Evolutionary conservation across 1,284 basidiomycete species (phyloP), one percentile per base, ranked within the genome.

Genomic region (Mycena sp.): DNA sequence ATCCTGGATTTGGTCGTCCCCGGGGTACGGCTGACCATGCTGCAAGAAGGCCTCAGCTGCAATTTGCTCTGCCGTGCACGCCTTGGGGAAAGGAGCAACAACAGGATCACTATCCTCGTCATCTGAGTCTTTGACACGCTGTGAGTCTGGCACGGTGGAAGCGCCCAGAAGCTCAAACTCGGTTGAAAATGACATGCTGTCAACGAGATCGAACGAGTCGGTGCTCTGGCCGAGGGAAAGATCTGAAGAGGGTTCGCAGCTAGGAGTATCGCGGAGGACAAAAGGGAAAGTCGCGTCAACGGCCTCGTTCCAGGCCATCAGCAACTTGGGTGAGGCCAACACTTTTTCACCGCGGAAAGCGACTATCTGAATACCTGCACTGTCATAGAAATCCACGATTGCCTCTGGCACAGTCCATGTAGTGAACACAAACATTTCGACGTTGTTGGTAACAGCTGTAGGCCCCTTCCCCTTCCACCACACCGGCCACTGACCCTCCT

Each of bases 401-500:
- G 60, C 60, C n/a, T 41, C 60, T 0, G 59, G 59, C 2, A 61
- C 23, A 0, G 44, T 55, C 59, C 59, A 61, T 5, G 28, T 46
- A 2, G 51, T 30, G 16, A 61, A 49, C 19, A 46, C 52, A 19
- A 23, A 61, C 6, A 51, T 55, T 5, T 54, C 43, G n/a, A 29
- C 44, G 3, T 12, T 23, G 12, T 61, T 52, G 10, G 30, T 40
- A 1, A 35, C 28, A 12, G 26, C 28, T 9, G 26, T 28, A 35
- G 48, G 38, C 2, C 37, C 10, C 35, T 62, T 62, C 26, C 60
- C 60, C 17, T 51, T 51, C 60, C 60, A 62, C 60, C 60, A 62
- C 2, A 61, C 45, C 1, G 71, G 73, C 49, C 70, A 75, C 30
- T 75, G 72, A 17, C 73, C 73, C 38, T 70, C 69, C 29, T 74